These are phyloP conservation scores for Magnusiomyces paraingens DNA, from an alignment of 1,139 yeast genomes.

Conservation along the genomic window DNA sequence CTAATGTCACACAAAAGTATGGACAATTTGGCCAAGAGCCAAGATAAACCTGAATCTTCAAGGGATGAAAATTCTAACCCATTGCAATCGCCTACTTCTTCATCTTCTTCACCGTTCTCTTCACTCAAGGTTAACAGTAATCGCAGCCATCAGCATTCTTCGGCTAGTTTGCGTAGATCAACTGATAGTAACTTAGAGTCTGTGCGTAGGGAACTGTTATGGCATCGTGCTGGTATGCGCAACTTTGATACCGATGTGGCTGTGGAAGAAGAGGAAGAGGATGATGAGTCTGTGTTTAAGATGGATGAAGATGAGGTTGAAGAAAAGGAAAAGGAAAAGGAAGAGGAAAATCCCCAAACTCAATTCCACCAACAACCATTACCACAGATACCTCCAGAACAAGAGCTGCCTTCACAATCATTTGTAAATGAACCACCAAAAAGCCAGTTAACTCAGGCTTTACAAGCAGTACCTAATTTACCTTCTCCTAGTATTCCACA, in stretches of 20 bases:
- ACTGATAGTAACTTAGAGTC: not conserved
- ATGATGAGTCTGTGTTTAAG: conserved; percentile 23
- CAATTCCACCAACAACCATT: not conserved
- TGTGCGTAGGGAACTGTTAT: conserved; percentile 9
- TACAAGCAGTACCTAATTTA: not conserved
- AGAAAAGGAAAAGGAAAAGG: conserved; percentile 9
- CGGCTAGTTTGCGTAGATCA: conserved; percentile 7
- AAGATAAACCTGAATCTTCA: not conserved
- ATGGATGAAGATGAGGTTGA: conserved; percentile 23
- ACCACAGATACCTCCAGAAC: not conserved
- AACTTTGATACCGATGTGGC: conserved; percentile 7
- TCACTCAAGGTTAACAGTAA: not conserved
- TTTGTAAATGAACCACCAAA: not conserved
- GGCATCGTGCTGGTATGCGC: conserved; percentile 12
- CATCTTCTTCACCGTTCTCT: conserved; percentile 1
- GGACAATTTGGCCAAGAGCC: conserved; percentile 9
- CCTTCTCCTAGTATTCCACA: conserved; percentile 1
- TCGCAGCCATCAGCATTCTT: conserved; percentile 2
- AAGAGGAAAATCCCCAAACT: not conserved
- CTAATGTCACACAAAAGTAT: conserved; percentile 10
- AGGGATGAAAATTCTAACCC: not conserved
- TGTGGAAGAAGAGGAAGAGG: conserved; percentile 10
- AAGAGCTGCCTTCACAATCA: no score
- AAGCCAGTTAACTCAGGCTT: conserved; percentile 4
- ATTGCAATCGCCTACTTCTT: no score